Evolutionary conservation across 345 rosid species (phyloP).

Genomic region (Linum usitatissimum): DNA sequence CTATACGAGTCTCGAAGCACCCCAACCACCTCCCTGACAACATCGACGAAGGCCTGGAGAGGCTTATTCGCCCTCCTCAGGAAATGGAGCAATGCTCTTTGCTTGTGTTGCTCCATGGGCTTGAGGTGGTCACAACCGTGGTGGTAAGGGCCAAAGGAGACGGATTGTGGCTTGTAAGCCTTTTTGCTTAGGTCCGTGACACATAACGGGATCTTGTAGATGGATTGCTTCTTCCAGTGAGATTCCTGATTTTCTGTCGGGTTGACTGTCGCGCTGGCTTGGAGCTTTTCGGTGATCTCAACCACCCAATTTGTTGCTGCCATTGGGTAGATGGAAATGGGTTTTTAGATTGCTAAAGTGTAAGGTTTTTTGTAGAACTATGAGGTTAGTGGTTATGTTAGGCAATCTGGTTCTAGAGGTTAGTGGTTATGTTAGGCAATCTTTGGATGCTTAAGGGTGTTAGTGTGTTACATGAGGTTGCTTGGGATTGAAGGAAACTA

Average conservation of each 20-base stretch:
- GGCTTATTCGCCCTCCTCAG: constrained; percentile 21
- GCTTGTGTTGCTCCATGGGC: constrained; percentile 38
- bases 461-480: too few relatives aligned
- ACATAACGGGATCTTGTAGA: constrained; percentile 27
- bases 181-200: constrained; percentile 21
- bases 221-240: constrained; percentile 28
- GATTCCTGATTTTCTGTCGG: constrained; percentile 6
- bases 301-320: constrained; percentile 12
- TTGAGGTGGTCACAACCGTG: constrained; percentile 18
- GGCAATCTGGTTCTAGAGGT: too few relatives aligned
- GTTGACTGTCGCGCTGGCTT: constrained; percentile 5
- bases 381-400: too few relatives aligned
- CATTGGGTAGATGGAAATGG: neutral
- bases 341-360: too few relatives aligned
- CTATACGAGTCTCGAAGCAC: constrained; percentile 22
- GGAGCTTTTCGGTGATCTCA: constrained; percentile 11
- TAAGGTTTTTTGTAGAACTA: too few relatives aligned
- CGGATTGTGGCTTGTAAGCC: constrained; percentile 31
- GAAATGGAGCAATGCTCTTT: constrained; percentile 26
- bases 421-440: too few relatives aligned
- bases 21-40: constrained; percentile 16
- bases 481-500: too few relatives aligned
- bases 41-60: constrained; percentile 9
- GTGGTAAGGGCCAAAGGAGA: constrained; percentile 41
- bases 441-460: too few relatives aligned